Percentiles rank a stretch among this genome's conserved stretches.
These are phyloP conservation scores for Paramecium tetraurelia DNA, from an alignment of 73 alveolate genomes.

Conservation along the genomic window DNA sequence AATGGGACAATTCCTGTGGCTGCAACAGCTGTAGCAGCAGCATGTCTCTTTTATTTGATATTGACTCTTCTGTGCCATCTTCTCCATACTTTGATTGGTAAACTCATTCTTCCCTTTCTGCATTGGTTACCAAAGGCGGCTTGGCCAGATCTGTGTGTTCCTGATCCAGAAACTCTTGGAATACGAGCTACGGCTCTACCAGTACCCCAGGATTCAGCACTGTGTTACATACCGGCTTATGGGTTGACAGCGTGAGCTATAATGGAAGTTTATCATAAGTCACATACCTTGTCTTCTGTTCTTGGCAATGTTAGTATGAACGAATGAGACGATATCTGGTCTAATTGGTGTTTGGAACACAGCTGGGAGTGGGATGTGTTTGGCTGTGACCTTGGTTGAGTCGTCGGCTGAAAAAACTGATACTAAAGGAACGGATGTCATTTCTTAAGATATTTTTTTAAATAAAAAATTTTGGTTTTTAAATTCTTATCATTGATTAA, in stretches of 20 bases:
- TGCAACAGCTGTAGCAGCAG: constrained; percentile 99
- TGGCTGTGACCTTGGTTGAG: constrained; percentile 73
- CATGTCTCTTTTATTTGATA: constrained; percentile 98
- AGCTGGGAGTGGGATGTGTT: constrained; percentile 88
- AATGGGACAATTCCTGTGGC: constrained; percentile 96
- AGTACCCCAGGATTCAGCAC: constrained; percentile 99
- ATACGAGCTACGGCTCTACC: constrained; percentile 99
- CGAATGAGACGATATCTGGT: constrained; percentile 95
- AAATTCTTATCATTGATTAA: background rate
- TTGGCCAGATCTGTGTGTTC: constrained; percentile 99
- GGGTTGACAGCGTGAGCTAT: constrained; percentile 63
- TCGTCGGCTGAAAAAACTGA: constrained; percentile 74
- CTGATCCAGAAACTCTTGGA: constrained; percentile 99
- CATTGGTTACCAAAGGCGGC: constrained; percentile 99
- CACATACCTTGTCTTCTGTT: constrained; percentile 98
- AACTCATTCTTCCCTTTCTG: constrained; percentile 99
- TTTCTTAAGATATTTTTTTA: constrained; percentile 50
- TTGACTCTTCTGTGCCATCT: constrained; percentile 99
- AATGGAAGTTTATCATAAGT: constrained; percentile 65
- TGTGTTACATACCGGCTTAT: constrained; percentile 92
- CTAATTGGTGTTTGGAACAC: constrained; percentile 98
- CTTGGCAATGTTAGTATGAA: constrained; percentile 92
- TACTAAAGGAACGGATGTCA: constrained; percentile 89
- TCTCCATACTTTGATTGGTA: constrained; percentile 97
- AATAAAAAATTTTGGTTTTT: background rate